Evolutionary conservation across 1,284 basidiomycete species (phyloP), one percentile per base, ranked within the genome.

Genomic region (Leccinum subrobustum): DNA sequence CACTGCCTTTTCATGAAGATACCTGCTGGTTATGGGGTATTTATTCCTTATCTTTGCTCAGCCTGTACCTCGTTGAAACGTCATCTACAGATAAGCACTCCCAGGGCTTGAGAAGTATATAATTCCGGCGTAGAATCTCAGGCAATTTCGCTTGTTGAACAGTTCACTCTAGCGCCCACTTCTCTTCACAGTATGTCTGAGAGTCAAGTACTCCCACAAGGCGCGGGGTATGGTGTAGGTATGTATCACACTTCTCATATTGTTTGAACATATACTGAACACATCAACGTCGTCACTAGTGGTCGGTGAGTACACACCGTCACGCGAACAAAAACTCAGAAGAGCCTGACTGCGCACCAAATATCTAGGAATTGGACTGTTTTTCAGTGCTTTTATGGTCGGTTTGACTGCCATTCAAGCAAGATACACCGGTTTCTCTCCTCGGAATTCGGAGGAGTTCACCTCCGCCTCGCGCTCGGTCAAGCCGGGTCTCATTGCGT

Each of bases 401-500:
- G 68, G 77, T 56, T 68, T 92, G 63, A 91, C 89, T 2, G 84
- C 83, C 39, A 73, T 91, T 50, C 89, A 92, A 74, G 74, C 85
- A 35, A 83, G 89, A 44, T 91, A 92, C 67, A 92, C 90, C 0
- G 79, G 84, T 0, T 88, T 87, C 73, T 89, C 87, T 4, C 88
- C 88, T 18, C 84, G 83, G 62, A 85, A 80, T 64, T 83, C 86
- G 6, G 87, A 90, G 69, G 93, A 96, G 72, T 95, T 95, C 74
- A 91, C 86, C 65, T 90, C 86, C 59, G 93, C 93, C 2, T 91
- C 88, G 3, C 78, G 88, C 35, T 90, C 87, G 62, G 84, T 95
- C 54, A 95, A 95, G 67, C 93, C 95, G 2, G 95, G 93, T 6
- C 79, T 97, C 48, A 95, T 96, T 61, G 95, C 94, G 0, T 86